phyloP scores from a whole-genome alignment of 495 filamentous ascomycete genomes.

The Neurospora sp. region DNA sequence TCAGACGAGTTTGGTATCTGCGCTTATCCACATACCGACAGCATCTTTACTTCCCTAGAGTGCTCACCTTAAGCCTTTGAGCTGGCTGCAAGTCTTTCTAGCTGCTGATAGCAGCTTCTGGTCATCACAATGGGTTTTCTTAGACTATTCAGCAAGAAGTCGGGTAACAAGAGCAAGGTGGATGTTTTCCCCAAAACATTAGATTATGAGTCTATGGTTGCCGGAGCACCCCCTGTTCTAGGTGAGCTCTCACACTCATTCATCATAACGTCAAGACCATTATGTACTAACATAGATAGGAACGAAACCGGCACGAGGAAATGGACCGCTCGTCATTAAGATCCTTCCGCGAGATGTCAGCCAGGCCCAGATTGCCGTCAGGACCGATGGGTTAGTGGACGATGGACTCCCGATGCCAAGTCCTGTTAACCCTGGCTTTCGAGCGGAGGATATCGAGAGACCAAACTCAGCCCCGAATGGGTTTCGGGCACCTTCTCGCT shows the following conservation, averaged over 20 bases:
- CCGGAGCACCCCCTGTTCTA: constrained; percentile 20
- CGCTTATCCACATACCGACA: neutral
- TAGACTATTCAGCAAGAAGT: constrained; percentile 28
- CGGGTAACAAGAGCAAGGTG: constrained; percentile 13
- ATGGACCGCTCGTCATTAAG: constrained; percentile 19
- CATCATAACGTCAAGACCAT: constrained; percentile 13
- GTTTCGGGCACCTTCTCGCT: neutral
- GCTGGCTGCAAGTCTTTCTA: neutral
- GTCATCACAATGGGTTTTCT: constrained; percentile 32
- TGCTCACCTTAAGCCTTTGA: neutral
- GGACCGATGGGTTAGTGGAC: neutral
- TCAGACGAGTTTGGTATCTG: neutral
- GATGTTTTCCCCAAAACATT: constrained; percentile 17
- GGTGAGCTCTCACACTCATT: constrained; percentile 23
- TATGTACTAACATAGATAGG: constrained; percentile 20
- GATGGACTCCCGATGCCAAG: neutral
- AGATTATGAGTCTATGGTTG: constrained; percentile 19
- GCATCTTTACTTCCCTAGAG: neutral
- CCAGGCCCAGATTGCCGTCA: constrained; percentile 10
- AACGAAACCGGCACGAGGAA: constrained; percentile 22
- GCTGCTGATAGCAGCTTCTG: constrained; percentile 15
- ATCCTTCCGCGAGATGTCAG: constrained; percentile 20
- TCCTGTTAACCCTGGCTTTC: constrained; percentile 21
- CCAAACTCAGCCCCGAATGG: constrained; percentile 31
- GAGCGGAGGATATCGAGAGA: constrained; percentile 17